These are phyloP conservation scores for Eimeria brunetti DNA, from an alignment of 169 alveolate species.

Conservation along the genomic window DNA sequence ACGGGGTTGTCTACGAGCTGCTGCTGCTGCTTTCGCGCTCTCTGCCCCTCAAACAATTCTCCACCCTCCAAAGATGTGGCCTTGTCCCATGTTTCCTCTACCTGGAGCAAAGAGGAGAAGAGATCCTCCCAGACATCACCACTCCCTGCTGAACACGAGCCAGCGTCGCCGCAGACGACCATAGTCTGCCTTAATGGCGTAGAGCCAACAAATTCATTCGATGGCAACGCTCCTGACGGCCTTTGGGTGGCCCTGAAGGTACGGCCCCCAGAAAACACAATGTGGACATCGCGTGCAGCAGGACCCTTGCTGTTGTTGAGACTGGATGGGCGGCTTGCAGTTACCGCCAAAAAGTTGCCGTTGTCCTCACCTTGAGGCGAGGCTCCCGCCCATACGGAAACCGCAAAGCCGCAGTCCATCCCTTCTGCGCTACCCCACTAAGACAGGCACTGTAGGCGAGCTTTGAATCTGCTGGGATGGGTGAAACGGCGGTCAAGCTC, in stretches of 20 bases:
- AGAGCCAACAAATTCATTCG: background rate
- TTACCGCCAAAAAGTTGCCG: background rate
- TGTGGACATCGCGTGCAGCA: background rate
- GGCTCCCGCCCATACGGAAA: constrained; percentile 19
- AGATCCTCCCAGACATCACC: background rate
- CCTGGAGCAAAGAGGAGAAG: background rate
- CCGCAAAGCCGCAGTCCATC: constrained; percentile 32
- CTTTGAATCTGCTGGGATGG: background rate
- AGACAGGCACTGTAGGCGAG: background rate
- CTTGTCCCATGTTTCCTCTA: background rate
- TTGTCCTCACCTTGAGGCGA: background rate
- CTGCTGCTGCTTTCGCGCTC: background rate
- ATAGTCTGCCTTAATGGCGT: background rate
- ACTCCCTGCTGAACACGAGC: constrained; percentile 3
- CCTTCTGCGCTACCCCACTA: background rate
- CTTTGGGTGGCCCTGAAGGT: background rate
- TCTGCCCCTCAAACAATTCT: background rate
- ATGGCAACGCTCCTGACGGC: background rate
- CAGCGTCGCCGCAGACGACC: constrained; percentile 38
- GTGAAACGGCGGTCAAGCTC: background rate
- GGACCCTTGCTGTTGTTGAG: background rate
- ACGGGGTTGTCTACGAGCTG: background rate
- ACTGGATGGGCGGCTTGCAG: background rate
- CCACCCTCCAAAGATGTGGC: background rate
- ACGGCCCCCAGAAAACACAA: background rate